Evolutionary conservation across 306 rosid species (phyloP).

Genomic region (Canavalia gladiata): DNA sequence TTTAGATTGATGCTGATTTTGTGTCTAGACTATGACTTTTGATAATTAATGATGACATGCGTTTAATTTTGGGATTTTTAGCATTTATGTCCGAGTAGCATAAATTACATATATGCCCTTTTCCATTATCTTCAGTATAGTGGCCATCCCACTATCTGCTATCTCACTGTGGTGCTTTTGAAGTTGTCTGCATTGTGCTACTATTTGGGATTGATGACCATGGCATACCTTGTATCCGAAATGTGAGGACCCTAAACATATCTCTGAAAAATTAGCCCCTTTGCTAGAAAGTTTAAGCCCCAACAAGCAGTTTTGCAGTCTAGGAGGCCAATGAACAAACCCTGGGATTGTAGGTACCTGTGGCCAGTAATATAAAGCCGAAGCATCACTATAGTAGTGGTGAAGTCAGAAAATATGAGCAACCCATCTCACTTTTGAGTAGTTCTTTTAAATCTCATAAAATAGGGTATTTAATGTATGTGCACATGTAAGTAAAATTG

Average conservation of each 20-base stretch:
- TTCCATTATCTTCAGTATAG: conserved; percentile 12
- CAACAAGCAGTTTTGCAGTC: conserved; percentile 14
- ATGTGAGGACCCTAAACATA: background rate
- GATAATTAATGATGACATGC: background rate
- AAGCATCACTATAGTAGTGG: background rate
- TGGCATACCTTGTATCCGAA: background rate
- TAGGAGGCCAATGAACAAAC: background rate
- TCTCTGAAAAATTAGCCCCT: background rate
- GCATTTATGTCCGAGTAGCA: background rate
- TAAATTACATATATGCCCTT: background rate
- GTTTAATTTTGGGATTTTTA: background rate
- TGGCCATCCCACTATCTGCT: background rate
- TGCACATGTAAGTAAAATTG: background rate
- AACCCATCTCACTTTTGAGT: background rate
- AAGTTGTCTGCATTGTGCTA: background rate
- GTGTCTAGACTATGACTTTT: background rate
- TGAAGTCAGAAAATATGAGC: background rate
- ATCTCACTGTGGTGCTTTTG: background rate
- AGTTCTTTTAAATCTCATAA: background rate
- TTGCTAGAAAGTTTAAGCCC: background rate
- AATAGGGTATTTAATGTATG: conserved; percentile 8
- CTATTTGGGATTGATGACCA: background rate
- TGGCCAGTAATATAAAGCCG: background rate
- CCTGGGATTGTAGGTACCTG: background rate
- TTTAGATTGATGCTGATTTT: background rate